Conservation (phyloP, 2,329 filamentous ascomycete genomes). For the Dothidotthia symphoricarpi region DNA sequence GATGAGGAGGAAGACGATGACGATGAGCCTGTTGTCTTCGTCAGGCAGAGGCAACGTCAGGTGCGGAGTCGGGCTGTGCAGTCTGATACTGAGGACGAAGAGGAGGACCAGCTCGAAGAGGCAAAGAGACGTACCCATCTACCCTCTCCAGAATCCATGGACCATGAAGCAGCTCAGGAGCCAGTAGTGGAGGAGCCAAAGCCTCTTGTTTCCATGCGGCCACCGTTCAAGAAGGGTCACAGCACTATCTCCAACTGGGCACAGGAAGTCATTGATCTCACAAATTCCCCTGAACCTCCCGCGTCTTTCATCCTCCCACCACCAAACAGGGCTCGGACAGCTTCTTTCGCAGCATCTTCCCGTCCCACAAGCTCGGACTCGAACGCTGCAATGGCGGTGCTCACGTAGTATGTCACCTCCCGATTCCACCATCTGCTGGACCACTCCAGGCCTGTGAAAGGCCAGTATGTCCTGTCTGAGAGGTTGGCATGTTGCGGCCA, state of each 20-base stretch:
- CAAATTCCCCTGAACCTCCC: slow-evolving; percentile 25
- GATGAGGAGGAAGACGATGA: slow-evolving; percentile 13
- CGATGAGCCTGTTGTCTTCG: slow-evolving; percentile 6
- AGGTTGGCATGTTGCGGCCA: too few relatives aligned
- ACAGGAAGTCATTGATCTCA: slow-evolving; percentile 36
- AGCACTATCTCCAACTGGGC: slow-evolving; percentile 32
- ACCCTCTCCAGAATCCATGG: background rate
- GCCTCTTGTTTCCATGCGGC: slow-evolving; percentile 20
- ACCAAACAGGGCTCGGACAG: slow-evolving; percentile 19
- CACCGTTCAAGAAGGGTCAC: slow-evolving; percentile 26
- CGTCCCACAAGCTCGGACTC: slow-evolving; percentile 34
- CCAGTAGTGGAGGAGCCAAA: slow-evolving; percentile 5
- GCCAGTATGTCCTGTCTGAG: too few relatives aligned
- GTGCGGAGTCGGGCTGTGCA: slow-evolving; percentile 16
- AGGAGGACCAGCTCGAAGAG: slow-evolving; percentile 2
- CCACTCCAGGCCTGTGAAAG: too few relatives aligned
- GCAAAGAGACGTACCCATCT: too few relatives aligned
- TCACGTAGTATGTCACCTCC: slow-evolving; percentile 29
- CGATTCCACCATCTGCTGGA: too few relatives aligned
- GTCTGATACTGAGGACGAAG: slow-evolving; percentile 21
- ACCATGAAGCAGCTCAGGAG: slow-evolving; percentile 4
- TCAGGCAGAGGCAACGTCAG: slow-evolving; percentile 16
- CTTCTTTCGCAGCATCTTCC: slow-evolving; percentile 27
- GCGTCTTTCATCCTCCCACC: slow-evolving; percentile 20
- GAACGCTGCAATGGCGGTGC: slow-evolving; percentile 24